A percentile compares a stretch with the other conserved stretches of the same genome.
Evolutionary conservation across 2,329 filamentous ascomycete species (phyloP).

Genomic region (Emergomyces africanus): DNA sequence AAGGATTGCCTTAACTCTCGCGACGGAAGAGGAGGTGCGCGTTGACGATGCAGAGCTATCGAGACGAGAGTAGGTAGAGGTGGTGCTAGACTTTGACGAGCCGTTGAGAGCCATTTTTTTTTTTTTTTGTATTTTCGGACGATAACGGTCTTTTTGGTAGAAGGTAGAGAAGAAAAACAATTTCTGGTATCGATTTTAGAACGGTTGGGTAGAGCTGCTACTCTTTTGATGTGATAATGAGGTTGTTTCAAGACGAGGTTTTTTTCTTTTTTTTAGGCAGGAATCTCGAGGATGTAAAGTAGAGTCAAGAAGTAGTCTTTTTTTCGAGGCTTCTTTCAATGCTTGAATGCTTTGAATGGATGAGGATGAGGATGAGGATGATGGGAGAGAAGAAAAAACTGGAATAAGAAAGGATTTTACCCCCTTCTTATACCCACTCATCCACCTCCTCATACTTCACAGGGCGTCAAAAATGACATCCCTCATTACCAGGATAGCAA

Average conservation of each 20-base stretch:
- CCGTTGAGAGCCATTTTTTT: neutral
- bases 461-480: neutral
- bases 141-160: neutral
- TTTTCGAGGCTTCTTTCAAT: neutral
- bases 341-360: neutral
- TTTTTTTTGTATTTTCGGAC: neutral
- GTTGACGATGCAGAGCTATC: neutral
- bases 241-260: too few species aligned
- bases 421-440: neutral
- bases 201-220: neutral
- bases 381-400: neutral
- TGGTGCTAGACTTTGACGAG: neutral
- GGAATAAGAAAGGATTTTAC: neutral
- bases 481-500: neutral
- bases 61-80: neutral
- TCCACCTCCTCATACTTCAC: neutral
- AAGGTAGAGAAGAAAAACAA: neutral
- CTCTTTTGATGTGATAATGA: neutral
- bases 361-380: conserved; percentile 1
- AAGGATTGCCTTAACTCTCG: neutral
- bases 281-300: neutral
- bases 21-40: neutral
- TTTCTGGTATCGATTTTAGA: neutral
- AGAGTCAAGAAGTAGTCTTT: neutral
- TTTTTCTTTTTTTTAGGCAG: too few species aligned